phyloP scores from a whole-genome alignment of 257 asterid genomes.

The Ilex aquifolium region DNA sequence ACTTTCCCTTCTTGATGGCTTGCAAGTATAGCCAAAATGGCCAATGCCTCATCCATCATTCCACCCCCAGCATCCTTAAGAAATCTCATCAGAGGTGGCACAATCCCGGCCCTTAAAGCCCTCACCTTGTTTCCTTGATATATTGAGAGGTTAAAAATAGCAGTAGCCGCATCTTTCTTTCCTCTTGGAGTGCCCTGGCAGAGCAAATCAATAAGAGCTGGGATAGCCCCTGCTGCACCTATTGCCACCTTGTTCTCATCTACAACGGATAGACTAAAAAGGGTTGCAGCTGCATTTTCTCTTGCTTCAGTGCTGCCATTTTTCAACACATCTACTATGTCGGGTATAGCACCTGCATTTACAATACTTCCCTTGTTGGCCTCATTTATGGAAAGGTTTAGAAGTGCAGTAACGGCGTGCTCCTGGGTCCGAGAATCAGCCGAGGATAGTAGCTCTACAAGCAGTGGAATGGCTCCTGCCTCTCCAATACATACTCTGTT shows the following conservation, averaged over 20 bases:
- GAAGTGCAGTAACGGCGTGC: slow-evolving; percentile 89
- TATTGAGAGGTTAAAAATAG: slow-evolving; percentile 81
- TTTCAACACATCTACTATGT: slow-evolving; percentile 70
- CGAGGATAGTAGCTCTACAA: slow-evolving; percentile 75
- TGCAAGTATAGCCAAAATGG: slow-evolving; percentile 82
- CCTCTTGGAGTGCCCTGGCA: slow-evolving; percentile 87
- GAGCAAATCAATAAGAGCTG: slow-evolving; percentile 77
- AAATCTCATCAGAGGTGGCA: slow-evolving; percentile 62
- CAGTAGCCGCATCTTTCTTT: slow-evolving; percentile 94
- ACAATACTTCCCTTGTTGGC: slow-evolving; percentile 81
- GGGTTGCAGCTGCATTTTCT: slow-evolving; percentile 94
- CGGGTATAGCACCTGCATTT: slow-evolving; percentile 82
- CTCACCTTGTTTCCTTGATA: slow-evolving; percentile 91
- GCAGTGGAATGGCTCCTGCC: slow-evolving; percentile 87
- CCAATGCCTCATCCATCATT: slow-evolving; percentile 92
- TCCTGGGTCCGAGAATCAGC: slow-evolving; percentile 77
- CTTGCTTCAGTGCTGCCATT: slow-evolving; percentile 81
- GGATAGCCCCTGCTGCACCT: slow-evolving; percentile 91
- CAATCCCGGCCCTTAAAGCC: slow-evolving; percentile 82
- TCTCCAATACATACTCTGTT: slow-evolving; percentile 87
- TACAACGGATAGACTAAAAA: slow-evolving; percentile 75
- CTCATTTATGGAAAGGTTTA: slow-evolving; percentile 87
- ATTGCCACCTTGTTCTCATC: slow-evolving; percentile 91
- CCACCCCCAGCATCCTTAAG: slow-evolving; percentile 87
- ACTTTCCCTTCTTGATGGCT: slow-evolving; percentile 83